Conservation (phyloP, 352 stramenopile genomes). For the Globisporangium recalcitrans region DNA sequence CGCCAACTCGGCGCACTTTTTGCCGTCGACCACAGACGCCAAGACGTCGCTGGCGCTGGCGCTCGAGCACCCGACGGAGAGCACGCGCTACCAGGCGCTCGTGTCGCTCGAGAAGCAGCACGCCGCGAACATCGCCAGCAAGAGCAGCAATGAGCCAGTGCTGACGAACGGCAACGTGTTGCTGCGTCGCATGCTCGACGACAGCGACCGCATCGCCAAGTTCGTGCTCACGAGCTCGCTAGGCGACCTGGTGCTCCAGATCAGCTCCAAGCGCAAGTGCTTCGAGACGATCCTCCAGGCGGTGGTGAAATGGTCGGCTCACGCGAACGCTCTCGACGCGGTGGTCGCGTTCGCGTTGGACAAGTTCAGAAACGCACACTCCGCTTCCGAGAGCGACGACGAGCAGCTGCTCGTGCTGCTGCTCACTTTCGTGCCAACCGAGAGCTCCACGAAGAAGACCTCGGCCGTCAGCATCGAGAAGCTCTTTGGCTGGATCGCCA, state of each 20-base stretch:
- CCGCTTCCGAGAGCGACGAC: slow-evolving; percentile 20
- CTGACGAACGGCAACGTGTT: slow-evolving; percentile 53
- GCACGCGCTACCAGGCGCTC: slow-evolving; percentile 73
- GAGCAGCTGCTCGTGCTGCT: slow-evolving; percentile 59
- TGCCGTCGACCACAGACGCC: slow-evolving; percentile 52
- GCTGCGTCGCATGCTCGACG: slow-evolving; percentile 67
- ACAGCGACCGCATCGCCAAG: slow-evolving; percentile 63
- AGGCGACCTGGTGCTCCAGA: slow-evolving; percentile 46
- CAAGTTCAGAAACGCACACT: slow-evolving; percentile 36
- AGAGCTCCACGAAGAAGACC: slow-evolving; percentile 15
- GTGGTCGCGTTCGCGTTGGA: slow-evolving; percentile 45
- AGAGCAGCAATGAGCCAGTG: slow-evolving; percentile 24
- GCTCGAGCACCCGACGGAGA: slow-evolving; percentile 70
- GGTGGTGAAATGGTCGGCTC: slow-evolving; percentile 42
- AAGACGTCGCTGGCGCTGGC: slow-evolving; percentile 72
- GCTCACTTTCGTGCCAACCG: slow-evolving; percentile 35
- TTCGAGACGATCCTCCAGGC: slow-evolving; percentile 47
- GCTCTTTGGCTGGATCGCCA: slow-evolving; percentile 37
- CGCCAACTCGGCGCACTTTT: slow-evolving; percentile 73
- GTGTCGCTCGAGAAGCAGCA: slow-evolving; percentile 57
- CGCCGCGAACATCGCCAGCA: not conserved
- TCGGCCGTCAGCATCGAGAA: slow-evolving; percentile 24
- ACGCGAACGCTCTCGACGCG: slow-evolving; percentile 31
- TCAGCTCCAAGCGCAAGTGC: slow-evolving; percentile 46
- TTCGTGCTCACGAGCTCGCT: slow-evolving; percentile 51